Conservation (phyloP, 2,329 filamentous ascomycete species). For the Talaromyces sp. region DNA sequence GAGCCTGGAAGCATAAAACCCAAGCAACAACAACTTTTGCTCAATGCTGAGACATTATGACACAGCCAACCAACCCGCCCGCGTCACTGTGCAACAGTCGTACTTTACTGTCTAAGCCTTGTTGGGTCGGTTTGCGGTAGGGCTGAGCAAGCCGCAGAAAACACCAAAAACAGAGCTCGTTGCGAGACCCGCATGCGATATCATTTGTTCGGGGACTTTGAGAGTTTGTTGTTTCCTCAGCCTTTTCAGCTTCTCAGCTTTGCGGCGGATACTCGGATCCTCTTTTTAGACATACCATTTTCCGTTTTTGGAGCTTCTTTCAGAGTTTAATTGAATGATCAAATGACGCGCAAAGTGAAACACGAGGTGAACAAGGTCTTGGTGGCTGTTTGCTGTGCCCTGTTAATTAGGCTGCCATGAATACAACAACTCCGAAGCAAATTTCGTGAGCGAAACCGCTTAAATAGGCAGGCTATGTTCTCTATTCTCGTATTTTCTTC, state of each 20-base stretch:
- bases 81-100: no score
- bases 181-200: background rate
- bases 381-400: background rate
- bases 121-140: background rate
- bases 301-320: background rate
- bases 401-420: background rate
- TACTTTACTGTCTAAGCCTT: no score
- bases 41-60: background rate
- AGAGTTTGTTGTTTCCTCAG: background rate
- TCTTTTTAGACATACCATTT: background rate
- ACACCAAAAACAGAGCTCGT: no score
- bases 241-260: background rate
- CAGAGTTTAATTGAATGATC: background rate
- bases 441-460: no score
- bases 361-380: background rate
- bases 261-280: background rate
- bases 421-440: no score
- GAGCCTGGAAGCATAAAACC: no score
- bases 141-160: background rate
- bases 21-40: background rate
- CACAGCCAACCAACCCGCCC: no score
- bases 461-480: no score
- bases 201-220: background rate
- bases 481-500: background rate
- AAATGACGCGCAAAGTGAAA: background rate